phyloP scores from a whole-genome alignment of 352 stramenopile genomes.

The Pythium scleroteichum region DNA sequence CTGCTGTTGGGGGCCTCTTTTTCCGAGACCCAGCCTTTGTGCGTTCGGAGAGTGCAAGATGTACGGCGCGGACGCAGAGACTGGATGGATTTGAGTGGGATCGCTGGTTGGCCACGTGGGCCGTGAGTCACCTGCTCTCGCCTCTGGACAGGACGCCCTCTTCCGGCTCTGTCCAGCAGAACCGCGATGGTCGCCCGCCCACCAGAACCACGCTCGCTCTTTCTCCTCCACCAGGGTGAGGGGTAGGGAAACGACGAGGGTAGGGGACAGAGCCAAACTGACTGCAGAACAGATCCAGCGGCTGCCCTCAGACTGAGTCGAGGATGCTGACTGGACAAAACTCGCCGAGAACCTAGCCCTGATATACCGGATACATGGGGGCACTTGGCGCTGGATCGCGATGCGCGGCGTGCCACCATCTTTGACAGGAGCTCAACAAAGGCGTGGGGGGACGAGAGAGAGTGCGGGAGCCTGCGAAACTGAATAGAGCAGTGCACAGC shows the following conservation, averaged over 20 bases:
- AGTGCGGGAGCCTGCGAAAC: conserved; percentile 3
- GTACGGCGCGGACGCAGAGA: conserved; percentile 13
- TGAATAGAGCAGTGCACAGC: conserved; percentile 2
- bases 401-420: neutral
- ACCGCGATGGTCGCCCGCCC: conserved; percentile 9
- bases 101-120: conserved; percentile 10
- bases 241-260: neutral
- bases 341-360: neutral
- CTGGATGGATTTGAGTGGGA: conserved; percentile 26
- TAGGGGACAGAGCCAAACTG: conserved; percentile 8
- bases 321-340: neutral
- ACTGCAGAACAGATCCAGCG: conserved; percentile 1
- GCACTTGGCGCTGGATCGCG: neutral
- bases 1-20: conserved; percentile 13
- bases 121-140: conserved; percentile 21
- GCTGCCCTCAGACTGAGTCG: neutral
- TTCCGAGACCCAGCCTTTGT: conserved; percentile 4
- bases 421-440: conserved; percentile 15
- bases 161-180: conserved; percentile 22
- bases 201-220: conserved; percentile 11
- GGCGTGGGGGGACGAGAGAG: conserved; percentile 10
- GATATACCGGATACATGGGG: neutral
- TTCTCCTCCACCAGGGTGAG: neutral
- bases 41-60: conserved; percentile 10
- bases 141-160: conserved; percentile 14